Base-by-base conservation (phyloP, 805 yeast species). In the Jamesozyma lodderae region DNA sequence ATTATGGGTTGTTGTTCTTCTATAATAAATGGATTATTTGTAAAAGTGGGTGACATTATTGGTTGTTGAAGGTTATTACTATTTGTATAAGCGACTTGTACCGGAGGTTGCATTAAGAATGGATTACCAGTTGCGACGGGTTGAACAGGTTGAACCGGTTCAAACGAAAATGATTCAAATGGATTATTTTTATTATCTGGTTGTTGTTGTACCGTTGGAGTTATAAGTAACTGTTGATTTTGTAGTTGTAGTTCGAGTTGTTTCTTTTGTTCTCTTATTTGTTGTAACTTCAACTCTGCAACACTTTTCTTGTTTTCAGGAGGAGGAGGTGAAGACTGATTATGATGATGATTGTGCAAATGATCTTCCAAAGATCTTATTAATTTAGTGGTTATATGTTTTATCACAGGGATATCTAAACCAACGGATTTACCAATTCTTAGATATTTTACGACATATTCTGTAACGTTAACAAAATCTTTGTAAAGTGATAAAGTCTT, bases 361-460 rank as follows among this genome's bases (percentile, higher is more conserved):
- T 90, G 94, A 48, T 88, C 96, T 56, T 86, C 92, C 43, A 92
- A 70, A 9, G 94, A 79, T 23, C 78, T 70, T 3, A 95, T 81
- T 46, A 92, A 69, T 18, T 95, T 92, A 3, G 96, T 88, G 16
- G 96, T 96, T 1, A 97, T 96, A 62, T 92, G 98, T 57, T 85
- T 85, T 43, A 92, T 88, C 13, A 95, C 87, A 28, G 98, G 98
- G 25, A 92, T 95, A 52, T 81, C 88, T 46, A 90, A 67, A 51
- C 87, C 87, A 3, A 96, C 85, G 5, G 87, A 75, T 54, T 92
- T 90, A 5, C 96, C 98, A n/a, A 82, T 79, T 51, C 92, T 76
- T 51, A 92, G 69, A 59, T 81, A 92, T 48, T 79, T 79, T 21
- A 92, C 92, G 6, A 90, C 97, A 54, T 79, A 80, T 38, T 79